These are phyloP conservation scores for Cystofilobasidium ferigula DNA, from an alignment of 768 basidiomycete species.

Conservation along the genomic window DNA sequence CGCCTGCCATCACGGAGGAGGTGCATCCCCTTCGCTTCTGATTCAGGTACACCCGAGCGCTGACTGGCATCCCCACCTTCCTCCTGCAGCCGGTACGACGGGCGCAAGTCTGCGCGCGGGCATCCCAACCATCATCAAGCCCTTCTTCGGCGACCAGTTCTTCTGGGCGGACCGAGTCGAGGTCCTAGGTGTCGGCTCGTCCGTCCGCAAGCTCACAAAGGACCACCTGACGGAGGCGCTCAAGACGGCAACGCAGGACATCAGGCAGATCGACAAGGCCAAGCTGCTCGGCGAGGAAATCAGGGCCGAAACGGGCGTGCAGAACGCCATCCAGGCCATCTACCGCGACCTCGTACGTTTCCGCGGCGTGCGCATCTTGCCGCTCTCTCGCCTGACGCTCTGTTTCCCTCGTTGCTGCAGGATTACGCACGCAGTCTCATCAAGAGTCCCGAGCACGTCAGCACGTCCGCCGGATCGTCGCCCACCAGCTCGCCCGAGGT, in stretches of 20 bases:
- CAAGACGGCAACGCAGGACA: slow-evolving; percentile 67
- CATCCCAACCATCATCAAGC: slow-evolving; percentile 87
- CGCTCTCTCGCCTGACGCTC: background rate
- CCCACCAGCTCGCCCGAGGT: background rate
- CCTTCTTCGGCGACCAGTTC: slow-evolving; percentile 68
- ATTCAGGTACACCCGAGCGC: background rate
- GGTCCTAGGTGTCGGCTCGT: slow-evolving; percentile 78
- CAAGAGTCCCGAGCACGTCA: slow-evolving; percentile 43
- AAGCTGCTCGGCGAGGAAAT: slow-evolving; percentile 76
- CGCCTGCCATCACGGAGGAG: slow-evolving; percentile 93
- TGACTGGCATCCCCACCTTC: background rate
- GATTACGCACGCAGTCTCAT: slow-evolving; percentile 85
- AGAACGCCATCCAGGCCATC: slow-evolving; percentile 83
- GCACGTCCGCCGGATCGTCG: slow-evolving; percentile 7
- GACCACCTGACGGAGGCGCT: slow-evolving; percentile 69
- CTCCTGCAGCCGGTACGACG: slow-evolving; percentile 63
- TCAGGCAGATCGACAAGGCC: slow-evolving; percentile 78
- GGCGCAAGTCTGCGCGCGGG: slow-evolving; percentile 88
- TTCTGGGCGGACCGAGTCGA: slow-evolving; percentile 99
- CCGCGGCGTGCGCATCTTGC: too few relatives aligned
- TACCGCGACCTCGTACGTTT: slow-evolving; percentile 64
- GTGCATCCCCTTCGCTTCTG: background rate
- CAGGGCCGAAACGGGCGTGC: slow-evolving; percentile 81
- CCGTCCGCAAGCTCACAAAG: slow-evolving; percentile 76
- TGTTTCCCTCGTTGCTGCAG: slow-evolving; percentile 22